Evolutionary conservation across 768 basidiomycete species (phyloP).

Genomic region (Trametes maxima): DNA sequence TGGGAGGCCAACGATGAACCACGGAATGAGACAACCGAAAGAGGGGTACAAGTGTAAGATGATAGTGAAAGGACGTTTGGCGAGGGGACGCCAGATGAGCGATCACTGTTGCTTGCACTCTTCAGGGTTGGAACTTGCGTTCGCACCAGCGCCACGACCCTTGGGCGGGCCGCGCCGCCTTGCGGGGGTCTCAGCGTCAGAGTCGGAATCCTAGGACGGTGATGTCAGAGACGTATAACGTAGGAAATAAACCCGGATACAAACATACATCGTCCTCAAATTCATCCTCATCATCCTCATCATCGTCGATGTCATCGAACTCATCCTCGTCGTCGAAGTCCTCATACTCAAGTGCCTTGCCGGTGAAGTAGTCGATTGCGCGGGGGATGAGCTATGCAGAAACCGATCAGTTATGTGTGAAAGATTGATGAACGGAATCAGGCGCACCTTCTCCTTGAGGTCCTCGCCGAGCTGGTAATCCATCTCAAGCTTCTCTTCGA

Average conservation of each 20-base stretch:
- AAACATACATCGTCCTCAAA: constrained; percentile 61
- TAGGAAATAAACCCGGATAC: constrained; percentile 9
- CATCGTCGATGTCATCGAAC: constrained; percentile 58
- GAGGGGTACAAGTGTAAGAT: neutral
- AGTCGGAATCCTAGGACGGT: constrained; percentile 60
- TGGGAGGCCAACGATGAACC: neutral
- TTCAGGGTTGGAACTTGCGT: constrained; percentile 66
- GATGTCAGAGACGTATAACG: constrained; percentile 4
- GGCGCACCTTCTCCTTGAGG: constrained; percentile 88
- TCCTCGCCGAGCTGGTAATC: constrained; percentile 99
- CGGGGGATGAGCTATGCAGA: constrained; percentile 81
- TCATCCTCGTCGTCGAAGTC: constrained; percentile 60
- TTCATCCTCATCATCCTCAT: constrained; percentile 55
- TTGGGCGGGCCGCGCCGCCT: constrained; percentile 62
- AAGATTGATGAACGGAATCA: neutral
- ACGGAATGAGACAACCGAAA: neutral
- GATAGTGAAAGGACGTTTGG: neutral
- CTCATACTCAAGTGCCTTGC: constrained; percentile 87
- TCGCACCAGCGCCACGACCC: constrained; percentile 47
- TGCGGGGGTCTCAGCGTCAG: constrained; percentile 64
- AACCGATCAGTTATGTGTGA: neutral
- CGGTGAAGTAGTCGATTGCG: constrained; percentile 96
- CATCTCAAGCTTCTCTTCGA: constrained; percentile 91
- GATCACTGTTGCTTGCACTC: constrained; percentile 91
- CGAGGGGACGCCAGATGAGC: neutral